phyloP scores from a whole-genome alignment of 2,329 filamentous ascomycete genomes.

The Corniculantispora saksenae region DNA sequence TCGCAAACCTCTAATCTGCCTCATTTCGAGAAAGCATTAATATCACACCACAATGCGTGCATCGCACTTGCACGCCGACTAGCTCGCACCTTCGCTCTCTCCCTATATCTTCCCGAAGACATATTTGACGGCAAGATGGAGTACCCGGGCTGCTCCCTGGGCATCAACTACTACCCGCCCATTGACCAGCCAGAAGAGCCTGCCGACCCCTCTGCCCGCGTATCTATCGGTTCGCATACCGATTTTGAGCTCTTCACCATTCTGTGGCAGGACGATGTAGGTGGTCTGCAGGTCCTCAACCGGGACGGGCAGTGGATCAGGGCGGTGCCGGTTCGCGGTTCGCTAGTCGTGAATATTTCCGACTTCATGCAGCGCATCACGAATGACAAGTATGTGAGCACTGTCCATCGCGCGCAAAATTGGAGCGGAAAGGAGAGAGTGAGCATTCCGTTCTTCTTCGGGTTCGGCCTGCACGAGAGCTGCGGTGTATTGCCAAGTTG shows the following conservation, averaged over 20 bases:
- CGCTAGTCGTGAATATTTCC: slow-evolving; percentile 55
- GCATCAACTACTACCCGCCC: slow-evolving; percentile 43
- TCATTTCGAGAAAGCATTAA: no score
- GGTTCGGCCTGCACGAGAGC: slow-evolving; percentile 42
- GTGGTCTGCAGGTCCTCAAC: slow-evolving; percentile 47
- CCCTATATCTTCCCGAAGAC: slow-evolving; percentile 52
- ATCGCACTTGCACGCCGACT: no score
- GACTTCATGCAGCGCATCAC: slow-evolving; percentile 54
- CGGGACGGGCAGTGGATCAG: slow-evolving; percentile 42
- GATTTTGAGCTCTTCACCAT: slow-evolving; percentile 55
- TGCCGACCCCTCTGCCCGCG: slow-evolving; percentile 14
- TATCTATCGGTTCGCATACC: slow-evolving; percentile 54
- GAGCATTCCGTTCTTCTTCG: slow-evolving; percentile 50
- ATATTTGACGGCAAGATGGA: slow-evolving; percentile 58
- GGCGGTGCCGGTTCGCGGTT: slow-evolving; percentile 40
- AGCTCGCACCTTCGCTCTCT: slow-evolving; percentile 54
- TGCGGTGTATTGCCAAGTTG: slow-evolving; percentile 42
- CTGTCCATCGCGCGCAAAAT: slow-evolving; percentile 50
- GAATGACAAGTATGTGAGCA: slow-evolving; percentile 50
- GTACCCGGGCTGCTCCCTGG: slow-evolving; percentile 48
- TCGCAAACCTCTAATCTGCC: no score
- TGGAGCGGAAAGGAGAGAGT: slow-evolving; percentile 39
- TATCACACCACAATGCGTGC: no score
- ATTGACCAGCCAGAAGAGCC: slow-evolving; percentile 14
- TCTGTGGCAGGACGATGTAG: slow-evolving; percentile 44